Evolutionary conservation across 192 early-diverging fungal species (phyloP), one percentile per base, ranked within the genome.

Genomic region (Coemansia sp.): DNA sequence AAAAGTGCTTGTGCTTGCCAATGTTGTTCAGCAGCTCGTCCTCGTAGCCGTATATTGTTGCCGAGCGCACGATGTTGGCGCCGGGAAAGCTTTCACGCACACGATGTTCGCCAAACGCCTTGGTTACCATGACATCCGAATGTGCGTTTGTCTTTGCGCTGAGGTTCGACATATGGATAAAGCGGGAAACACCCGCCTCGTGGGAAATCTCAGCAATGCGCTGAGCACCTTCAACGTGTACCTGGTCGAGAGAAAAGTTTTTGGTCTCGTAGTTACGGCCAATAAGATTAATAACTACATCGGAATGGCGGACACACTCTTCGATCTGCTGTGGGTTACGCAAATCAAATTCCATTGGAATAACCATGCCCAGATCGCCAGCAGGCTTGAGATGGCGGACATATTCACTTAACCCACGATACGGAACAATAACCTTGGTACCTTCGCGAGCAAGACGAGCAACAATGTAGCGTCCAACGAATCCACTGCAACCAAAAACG

Each of bases 401-500:
- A 58, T 91, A 87, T 73, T 99, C 94, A 70, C 88, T 86, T 55
- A 91, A 86, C 4, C 89, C 89, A 65, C 97, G 91, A 82, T 92
- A 94, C 20, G 97, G 93, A 35, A 91, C 85, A 63, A 99, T 87
- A 29, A 99, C 90, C 61, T 93, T 90, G 34, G 94, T 94, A 58
- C 97, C 97, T 66, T 88, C 84, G 71, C 92, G 86, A 88, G 93
- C 94, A 40, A 99, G 86, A 68, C 92, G 93, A 70, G 91, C 91
- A 39, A 97, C 92, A 40, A 99, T 72, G 71, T 97, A 96, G 55
- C 95, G 91, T 49, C 95, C 96, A 15, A 97, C 83, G 81, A 99
- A 97, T 29, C 96, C 96, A 53, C 93, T 96, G 81, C 89, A 91
- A 16, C 97, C 97, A 79, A 97, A 95, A 21, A 97, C 95, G 15